These are phyloP conservation scores for Eucalyptus albens DNA, from an alignment of 345 rosid species.

Conservation along the genomic window DNA sequence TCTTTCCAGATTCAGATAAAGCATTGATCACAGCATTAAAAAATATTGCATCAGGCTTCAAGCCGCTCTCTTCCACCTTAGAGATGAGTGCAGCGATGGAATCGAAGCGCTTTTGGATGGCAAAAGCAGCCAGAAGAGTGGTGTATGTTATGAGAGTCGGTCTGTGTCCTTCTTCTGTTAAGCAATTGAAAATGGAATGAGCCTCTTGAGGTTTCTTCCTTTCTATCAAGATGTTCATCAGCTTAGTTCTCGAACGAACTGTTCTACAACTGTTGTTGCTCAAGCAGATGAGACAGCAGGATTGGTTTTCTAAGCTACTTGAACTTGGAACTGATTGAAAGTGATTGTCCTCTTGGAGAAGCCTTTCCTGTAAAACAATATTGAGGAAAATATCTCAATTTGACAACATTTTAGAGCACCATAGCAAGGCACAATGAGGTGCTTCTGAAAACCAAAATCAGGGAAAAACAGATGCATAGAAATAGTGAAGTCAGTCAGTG, in stretches of 20 bases:
- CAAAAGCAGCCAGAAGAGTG: constrained; percentile 59
- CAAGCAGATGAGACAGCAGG: constrained; percentile 47
- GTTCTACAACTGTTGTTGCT: constrained; percentile 47
- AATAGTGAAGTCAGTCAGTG: not conserved
- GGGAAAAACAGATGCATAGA: not conserved
- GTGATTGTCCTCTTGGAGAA: constrained; percentile 14
- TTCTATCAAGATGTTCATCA: constrained; percentile 66
- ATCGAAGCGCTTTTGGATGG: constrained; percentile 47
- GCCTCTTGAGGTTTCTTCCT: constrained; percentile 78
- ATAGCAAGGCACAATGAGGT: not conserved
- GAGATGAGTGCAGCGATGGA: constrained; percentile 51
- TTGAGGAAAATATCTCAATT: not conserved
- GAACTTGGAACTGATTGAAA: constrained; percentile 12
- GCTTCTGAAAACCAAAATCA: not conserved
- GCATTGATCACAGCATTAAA: constrained; percentile 90
- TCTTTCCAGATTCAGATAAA: constrained; percentile 74
- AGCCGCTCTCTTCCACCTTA: constrained; percentile 59
- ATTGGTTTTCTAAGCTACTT: constrained; percentile 4
- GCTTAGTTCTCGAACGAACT: constrained; percentile 79
- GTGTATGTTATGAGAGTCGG: constrained; percentile 85
- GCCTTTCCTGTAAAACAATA: constrained; percentile 17
- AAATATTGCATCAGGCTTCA: constrained; percentile 80
- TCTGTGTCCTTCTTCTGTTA: constrained; percentile 71
- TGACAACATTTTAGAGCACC: not conserved
- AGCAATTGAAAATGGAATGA: constrained; percentile 39